Evolutionary conservation across 768 basidiomycete species (phyloP), one percentile per base, ranked within the genome.

Genomic region (Tylopilus sp.): DNA sequence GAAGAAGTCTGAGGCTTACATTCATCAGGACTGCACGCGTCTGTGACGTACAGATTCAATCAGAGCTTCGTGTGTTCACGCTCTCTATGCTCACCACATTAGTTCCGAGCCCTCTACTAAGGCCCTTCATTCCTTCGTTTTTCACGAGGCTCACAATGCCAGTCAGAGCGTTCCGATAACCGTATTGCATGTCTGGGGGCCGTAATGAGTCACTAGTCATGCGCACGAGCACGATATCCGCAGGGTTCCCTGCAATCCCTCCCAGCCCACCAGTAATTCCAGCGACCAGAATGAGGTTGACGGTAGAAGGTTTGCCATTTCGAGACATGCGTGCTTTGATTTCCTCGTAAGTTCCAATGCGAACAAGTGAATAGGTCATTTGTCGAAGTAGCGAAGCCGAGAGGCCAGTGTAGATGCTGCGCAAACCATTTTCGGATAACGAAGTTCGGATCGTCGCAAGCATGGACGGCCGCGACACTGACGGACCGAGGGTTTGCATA

Each of bases 331-430:
- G 71, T 18, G 72, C 69, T 62, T 91, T 91, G 64, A 88, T 75
- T 46, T 82, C 80, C 61, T 95, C 92, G 62, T 94, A 93, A 20
- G 75, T 80, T 21, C 91, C 91, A 26, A 94, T 71, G 28, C 92
- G 83, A 47, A 91, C 88, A 41, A 94, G 80, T 0, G 90, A 90
- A 62, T 95, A 95, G 10, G 90, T 85, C 91, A 94, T 92, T 71
- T 95, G 92, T 46, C 92, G 80, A 67, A 93, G 75, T 21, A 92
- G 68, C 3, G 91, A 90, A 5, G 91, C 91, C 6, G 85, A 83
- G 30, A 93, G 77, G 21, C 92, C 92, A 11, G 86, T 83, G 60
- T 89, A 93, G 22, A 94, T 69, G 55, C 88, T 88, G 50, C 77
- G 77, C 56, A 91, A 63, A 55, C 92, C 91, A 18, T 81, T 80